phyloP scores from a whole-genome alignment of 345 rosid species.

The Hevea brasiliensis region DNA sequence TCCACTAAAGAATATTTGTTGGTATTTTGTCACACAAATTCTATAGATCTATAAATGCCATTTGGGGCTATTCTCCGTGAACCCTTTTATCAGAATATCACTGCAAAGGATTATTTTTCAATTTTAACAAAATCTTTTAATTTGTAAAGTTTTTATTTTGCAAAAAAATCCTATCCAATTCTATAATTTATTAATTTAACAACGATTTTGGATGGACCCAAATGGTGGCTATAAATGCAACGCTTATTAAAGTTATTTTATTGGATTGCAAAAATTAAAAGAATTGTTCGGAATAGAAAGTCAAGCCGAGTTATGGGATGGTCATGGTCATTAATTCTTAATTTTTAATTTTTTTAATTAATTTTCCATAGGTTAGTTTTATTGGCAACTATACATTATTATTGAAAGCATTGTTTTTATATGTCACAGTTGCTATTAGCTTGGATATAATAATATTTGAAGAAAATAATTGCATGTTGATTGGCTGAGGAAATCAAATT shows the following conservation, averaged over 20 bases:
- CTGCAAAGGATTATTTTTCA: background rate
- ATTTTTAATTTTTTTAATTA: background rate
- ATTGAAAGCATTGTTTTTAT: background rate
- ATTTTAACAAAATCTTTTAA: background rate
- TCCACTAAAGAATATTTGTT: no score
- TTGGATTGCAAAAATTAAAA: background rate
- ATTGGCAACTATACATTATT: background rate
- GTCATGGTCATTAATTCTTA: background rate
- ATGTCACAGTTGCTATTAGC: background rate
- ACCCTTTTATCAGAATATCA: no score
- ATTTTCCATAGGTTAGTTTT: background rate
- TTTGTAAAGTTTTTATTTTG: background rate
- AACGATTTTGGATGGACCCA: background rate
- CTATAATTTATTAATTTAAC: background rate
- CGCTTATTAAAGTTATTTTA: background rate
- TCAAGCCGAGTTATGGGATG: background rate
- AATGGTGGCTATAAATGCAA: background rate
- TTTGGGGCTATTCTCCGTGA: no score
- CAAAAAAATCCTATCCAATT: background rate
- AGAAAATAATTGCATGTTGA: background rate
- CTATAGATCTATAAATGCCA: no score
- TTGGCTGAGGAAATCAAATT: background rate
- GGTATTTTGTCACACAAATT: no score
- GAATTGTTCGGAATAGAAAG: background rate
- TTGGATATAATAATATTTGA: background rate